Evolutionary conservation across 176 grass and related monocot genomes (phyloP).

Genomic region (Typha latifolia): DNA sequence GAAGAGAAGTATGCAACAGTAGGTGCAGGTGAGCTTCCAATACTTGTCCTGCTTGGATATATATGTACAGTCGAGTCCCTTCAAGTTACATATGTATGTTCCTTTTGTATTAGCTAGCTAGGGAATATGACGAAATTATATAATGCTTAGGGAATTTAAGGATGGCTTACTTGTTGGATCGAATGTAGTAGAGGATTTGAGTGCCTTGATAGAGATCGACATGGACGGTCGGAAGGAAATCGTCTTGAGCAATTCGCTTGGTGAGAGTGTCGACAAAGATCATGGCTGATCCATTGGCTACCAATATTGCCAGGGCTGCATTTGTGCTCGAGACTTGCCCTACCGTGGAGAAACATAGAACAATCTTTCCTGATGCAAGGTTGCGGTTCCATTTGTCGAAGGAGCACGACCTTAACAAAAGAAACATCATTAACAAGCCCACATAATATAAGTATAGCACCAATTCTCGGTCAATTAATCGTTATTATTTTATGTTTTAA

Average conservation of each 20-base stretch:
- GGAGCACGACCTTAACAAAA: constrained; percentile 38
- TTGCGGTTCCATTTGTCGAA: constrained; percentile 31
- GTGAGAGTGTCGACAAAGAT: constrained; percentile 57
- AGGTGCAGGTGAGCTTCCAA: constrained; percentile 55
- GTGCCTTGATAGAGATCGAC: constrained; percentile 68
- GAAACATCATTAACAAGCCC: neutral
- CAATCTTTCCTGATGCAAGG: constrained; percentile 39
- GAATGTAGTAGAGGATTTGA: constrained; percentile 74
- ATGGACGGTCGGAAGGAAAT: constrained; percentile 53
- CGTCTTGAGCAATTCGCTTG: constrained; percentile 43
- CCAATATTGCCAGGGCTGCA: constrained; percentile 48
- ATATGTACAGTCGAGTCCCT: constrained; percentile 35
- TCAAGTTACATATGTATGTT: neutral
- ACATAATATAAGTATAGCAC: too few species aligned
- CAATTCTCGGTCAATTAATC: too few species aligned
- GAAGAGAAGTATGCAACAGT: constrained; percentile 71
- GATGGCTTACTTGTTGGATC: constrained; percentile 21
- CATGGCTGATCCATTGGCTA: constrained; percentile 46
- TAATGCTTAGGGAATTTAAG: too few species aligned
- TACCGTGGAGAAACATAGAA: constrained; percentile 56
- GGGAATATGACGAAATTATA: neutral
- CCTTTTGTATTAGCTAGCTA: neutral
- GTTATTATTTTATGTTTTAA: too few species aligned
- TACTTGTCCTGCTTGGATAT: constrained; percentile 31
- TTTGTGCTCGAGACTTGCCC: constrained; percentile 36